A percentile compares a stretch with the other conserved stretches of the same genome.
Evolutionary conservation across 768 basidiomycete genomes (phyloP).

Genomic region (Pulveroboletus sp.): DNA sequence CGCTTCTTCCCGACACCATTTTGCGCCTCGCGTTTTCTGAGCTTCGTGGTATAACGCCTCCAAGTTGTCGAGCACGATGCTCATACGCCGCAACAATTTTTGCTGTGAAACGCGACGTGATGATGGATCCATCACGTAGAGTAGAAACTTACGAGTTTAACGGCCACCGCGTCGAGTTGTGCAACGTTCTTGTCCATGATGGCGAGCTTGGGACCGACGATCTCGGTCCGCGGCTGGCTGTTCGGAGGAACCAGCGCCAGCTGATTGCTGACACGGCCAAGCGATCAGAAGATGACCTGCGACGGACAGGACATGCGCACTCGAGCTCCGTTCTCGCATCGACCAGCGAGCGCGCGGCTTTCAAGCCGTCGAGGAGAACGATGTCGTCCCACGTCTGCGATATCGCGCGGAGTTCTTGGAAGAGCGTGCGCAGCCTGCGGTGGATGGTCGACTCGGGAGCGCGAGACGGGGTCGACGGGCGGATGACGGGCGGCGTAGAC

Average conservation of each 20-base stretch:
- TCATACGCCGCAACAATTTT: slow-evolving; percentile 70
- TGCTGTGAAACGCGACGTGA: slow-evolving; percentile 38
- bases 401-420: slow-evolving; percentile 63
- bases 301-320: slow-evolving; percentile 44
- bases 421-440: slow-evolving; percentile 62
- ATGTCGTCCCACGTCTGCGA: slow-evolving; percentile 81
- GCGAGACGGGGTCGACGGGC: slow-evolving; percentile 39
- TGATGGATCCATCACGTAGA: background rate
- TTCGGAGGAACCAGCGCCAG: slow-evolving; percentile 50
- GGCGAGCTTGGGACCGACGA: slow-evolving; percentile 63
- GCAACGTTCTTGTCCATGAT: slow-evolving; percentile 63
- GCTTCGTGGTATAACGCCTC: slow-evolving; percentile 67
- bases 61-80: slow-evolving; percentile 55
- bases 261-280: slow-evolving; percentile 48
- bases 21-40: slow-evolving; percentile 64
- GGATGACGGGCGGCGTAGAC: slow-evolving; percentile 36
- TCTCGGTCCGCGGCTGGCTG: slow-evolving; percentile 49
- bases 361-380: slow-evolving; percentile 74
- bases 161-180: slow-evolving; percentile 54
- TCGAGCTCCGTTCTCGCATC: slow-evolving; percentile 83
- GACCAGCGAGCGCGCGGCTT: slow-evolving; percentile 64
- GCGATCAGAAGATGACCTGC: background rate
- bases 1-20: slow-evolving; percentile 67
- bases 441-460: slow-evolving; percentile 71
- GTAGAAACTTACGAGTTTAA: slow-evolving; percentile 56